A percentile compares a stretch with the other conserved stretches of the same genome.
phyloP scores from a whole-genome alignment of 2,329 filamentous ascomycete genomes.

The Teratosphaeria zuluensis region DNA sequence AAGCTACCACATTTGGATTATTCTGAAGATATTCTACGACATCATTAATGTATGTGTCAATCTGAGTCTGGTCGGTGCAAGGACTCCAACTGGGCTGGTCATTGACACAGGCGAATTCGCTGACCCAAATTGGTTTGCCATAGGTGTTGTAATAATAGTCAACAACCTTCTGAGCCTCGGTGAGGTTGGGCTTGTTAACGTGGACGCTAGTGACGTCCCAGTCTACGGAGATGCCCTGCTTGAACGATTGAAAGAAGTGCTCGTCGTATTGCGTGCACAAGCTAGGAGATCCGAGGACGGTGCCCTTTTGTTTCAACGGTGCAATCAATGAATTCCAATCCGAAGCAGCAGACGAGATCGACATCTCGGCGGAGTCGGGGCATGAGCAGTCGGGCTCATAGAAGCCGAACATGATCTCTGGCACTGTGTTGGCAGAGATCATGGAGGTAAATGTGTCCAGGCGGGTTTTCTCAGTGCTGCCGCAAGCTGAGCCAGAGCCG shows the following conservation, averaged over 20 bases:
- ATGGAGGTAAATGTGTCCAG: conserved; percentile 13
- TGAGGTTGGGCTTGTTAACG: conserved; percentile 19
- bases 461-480: conserved; percentile 5
- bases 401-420: conserved; percentile 22
- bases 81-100: conserved; percentile 11
- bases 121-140: conserved; percentile 18
- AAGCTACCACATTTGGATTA: conserved; percentile 16
- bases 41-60: conserved; percentile 16
- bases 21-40: conserved; percentile 16
- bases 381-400: conserved; percentile 23
- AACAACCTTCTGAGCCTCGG: conserved; percentile 15
- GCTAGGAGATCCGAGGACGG: conserved; percentile 18
- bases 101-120: conserved; percentile 20
- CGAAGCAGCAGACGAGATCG: conserved; percentile 8
- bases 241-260: conserved; percentile 18
- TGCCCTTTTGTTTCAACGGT: conserved; percentile 16
- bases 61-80: conserved; percentile 15
- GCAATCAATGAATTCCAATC: conserved; percentile 17
- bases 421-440: conserved; percentile 8
- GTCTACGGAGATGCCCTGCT: conserved; percentile 2
- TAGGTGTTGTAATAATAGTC: conserved; percentile 20
- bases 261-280: conserved; percentile 22
- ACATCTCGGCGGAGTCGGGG: conserved; percentile 15
- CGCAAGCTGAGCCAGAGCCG: conserved; percentile 10
- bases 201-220: conserved; percentile 23